Base-by-base conservation (phyloP, 2,329 filamentous ascomycete genomes). In the Escovopsis sp. region DNA sequence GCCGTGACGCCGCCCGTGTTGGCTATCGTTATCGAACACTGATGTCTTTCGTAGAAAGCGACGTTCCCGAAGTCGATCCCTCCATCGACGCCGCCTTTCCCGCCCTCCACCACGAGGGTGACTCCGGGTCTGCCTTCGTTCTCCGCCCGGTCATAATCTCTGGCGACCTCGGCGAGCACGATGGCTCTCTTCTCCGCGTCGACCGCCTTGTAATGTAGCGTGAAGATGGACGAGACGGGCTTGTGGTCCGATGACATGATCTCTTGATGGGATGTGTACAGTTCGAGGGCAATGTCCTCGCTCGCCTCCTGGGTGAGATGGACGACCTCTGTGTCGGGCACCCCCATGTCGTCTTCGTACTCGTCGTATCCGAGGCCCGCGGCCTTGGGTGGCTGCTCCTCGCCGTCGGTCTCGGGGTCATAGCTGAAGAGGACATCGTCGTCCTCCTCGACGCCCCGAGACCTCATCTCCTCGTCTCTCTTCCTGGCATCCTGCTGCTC, bases 161-260 rank as follows among this genome's bases (percentile, higher is more conserved):
- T 72, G 1, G 82, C 87, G 11, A 96, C 82, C 50, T 96, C 86
- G 38, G 82, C 75, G 41, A 94, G 81, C 0, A 96, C 66, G 42
- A 75, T 79, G 2, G 84, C 74, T 53, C 92, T 94, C 18, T 94
- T 61, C 19, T 88, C 78, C 0, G 86, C 81, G 0, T 92, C 76
- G 1, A 94, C 82, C 1, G 83, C 80, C 42, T 94, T 83, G 50
- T 90, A 94, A 31, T 80, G 78, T 7, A 98, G 58, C 0, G 72
- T 79, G 50, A 96, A 96, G 1, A 87, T 63, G 1, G 86, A 84
- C 39, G 78, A 73, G 2, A 98, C 61, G 0, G 90, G 92, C 53
- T 98, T 98, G 57, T 98, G 90, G 48, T 98, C 90, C 0, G 88
- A 96, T 1, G 88, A 94, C 13, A 83, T 71, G 17, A 98, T 78